Conservation (phyloP, 495 filamentous ascomycete genomes). For the Hypoxylon fragiforme region DNA sequence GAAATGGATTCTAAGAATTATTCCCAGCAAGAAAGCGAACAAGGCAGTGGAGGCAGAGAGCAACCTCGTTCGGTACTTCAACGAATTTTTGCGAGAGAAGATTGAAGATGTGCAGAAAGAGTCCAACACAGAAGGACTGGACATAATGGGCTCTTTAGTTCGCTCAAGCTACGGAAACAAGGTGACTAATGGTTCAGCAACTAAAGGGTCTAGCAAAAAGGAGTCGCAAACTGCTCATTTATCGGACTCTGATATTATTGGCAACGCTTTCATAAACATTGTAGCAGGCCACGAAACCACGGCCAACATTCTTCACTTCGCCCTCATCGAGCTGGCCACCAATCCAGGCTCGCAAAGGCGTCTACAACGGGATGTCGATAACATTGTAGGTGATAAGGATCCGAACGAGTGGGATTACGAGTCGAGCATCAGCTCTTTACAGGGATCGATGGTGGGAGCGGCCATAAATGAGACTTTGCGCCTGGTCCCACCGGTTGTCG, state of each 20-base stretch:
- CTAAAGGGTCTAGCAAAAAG: slow-evolving; percentile 25
- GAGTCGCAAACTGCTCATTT: slow-evolving; percentile 37
- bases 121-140: slow-evolving; percentile 54
- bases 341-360: slow-evolving; percentile 58
- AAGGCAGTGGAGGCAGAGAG: slow-evolving; percentile 53
- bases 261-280: slow-evolving; percentile 72
- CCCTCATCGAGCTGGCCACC: slow-evolving; percentile 62
- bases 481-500: slow-evolving; percentile 61
- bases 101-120: slow-evolving; percentile 53
- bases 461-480: slow-evolving; percentile 71
- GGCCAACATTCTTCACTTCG: slow-evolving; percentile 67
- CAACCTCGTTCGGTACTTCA: slow-evolving; percentile 68
- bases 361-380: slow-evolving; percentile 65
- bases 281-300: slow-evolving; percentile 75
- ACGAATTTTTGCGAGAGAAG: slow-evolving; percentile 61
- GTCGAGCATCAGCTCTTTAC: slow-evolving; percentile 55
- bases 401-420: slow-evolving; percentile 66
- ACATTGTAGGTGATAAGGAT: slow-evolving; percentile 54
- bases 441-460: slow-evolving; percentile 65
- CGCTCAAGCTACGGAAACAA: slow-evolving; percentile 47
- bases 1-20: slow-evolving; percentile 47
- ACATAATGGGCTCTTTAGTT: slow-evolving; percentile 65
- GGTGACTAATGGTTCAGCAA: neutral
- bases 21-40: slow-evolving; percentile 56
- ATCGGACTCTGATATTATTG: slow-evolving; percentile 63